These are phyloP conservation scores for Ascocoryne sarcoides DNA, from an alignment of 2,329 filamentous ascomycete genomes.

Conservation along the genomic window DNA sequence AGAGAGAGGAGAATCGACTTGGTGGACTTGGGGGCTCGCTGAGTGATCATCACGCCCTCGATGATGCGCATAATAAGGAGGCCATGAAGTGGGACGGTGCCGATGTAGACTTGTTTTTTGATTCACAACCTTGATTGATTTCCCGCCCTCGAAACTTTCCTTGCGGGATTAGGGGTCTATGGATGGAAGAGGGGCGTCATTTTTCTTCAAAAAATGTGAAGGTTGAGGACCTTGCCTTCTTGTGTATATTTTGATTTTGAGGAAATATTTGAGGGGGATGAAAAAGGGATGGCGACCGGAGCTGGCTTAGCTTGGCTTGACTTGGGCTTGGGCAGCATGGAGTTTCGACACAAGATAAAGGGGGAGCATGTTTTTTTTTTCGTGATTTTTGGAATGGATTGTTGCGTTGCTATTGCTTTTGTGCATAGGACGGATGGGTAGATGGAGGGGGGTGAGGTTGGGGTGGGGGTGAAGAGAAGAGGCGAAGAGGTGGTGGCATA, in stretches of 20 bases:
- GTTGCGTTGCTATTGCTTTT: background rate
- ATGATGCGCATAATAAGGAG: background rate
- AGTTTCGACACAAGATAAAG: no score
- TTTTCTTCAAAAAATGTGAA: no score
- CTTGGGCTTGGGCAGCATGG: no score
- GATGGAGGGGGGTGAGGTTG: background rate
- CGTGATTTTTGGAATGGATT: background rate
- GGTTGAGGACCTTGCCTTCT: no score
- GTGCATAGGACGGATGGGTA: background rate
- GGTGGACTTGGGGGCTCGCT: no score
- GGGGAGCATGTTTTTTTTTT: background rate
- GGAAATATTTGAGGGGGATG: background rate
- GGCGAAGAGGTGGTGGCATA: no score
- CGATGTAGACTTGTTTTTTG: background rate
- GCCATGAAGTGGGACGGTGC: background rate
- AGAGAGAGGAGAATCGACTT: slow-evolving; percentile 3
- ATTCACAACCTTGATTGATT: background rate
- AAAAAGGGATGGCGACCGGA: background rate
- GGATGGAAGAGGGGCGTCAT: background rate
- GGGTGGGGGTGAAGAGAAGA: no score
- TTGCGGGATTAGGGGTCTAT: background rate
- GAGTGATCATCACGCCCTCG: no score
- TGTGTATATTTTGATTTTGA: background rate
- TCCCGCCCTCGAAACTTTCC: background rate
- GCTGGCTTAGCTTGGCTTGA: no score